Evolutionary conservation across 1,139 yeast species (phyloP), one percentile per base, ranked within the genome.

Genomic region (Kazachstania sp.): DNA sequence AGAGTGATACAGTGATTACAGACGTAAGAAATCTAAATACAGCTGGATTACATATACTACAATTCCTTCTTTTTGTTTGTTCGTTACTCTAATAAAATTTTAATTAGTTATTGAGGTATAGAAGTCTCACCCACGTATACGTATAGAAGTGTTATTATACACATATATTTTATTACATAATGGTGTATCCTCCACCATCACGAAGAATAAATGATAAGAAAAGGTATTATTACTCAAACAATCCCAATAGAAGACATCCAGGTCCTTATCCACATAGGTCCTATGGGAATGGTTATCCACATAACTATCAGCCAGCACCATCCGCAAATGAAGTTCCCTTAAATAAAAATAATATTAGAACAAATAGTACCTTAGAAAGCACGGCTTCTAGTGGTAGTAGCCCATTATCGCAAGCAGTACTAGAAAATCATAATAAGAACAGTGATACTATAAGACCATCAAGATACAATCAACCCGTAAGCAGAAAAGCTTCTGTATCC

Each of bases 141-240:
- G 9, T 23, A 4, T 7, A 23, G 8, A 23, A 23, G 28, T 23
- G 28, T 23, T 23, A 9, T 23, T 23, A 23, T 7, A 23, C 28
- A 3, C 28, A 31, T 31, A 31, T n/a, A 15, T 15, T 1, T 4
- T 9, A 15, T 15, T 15, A 15, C 18, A 46, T 37, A 38, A 54
- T 54, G 57, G 57, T 49, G 16, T 53, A 54, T 45, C 57, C 57
- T 16, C 57, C 61, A n/a, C 53, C 57, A 34, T 52, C 64, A 28
- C 59, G 61, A 37, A 50, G 63, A 34, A 42, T 57, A 42, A 51
- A 58, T 36, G 64, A 60, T 36, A 59, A 60, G 52, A 61, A 60
- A 52, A 52, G 64, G 43, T 60, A 60, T 45, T 60, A 59, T 43
- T 61, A 60, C 43, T 52, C 56, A 13, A 57, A 55, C 43, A 59